Evolutionary conservation across 1,284 basidiomycete species (phyloP).

Genomic region (Microbotryum intermedium): DNA sequence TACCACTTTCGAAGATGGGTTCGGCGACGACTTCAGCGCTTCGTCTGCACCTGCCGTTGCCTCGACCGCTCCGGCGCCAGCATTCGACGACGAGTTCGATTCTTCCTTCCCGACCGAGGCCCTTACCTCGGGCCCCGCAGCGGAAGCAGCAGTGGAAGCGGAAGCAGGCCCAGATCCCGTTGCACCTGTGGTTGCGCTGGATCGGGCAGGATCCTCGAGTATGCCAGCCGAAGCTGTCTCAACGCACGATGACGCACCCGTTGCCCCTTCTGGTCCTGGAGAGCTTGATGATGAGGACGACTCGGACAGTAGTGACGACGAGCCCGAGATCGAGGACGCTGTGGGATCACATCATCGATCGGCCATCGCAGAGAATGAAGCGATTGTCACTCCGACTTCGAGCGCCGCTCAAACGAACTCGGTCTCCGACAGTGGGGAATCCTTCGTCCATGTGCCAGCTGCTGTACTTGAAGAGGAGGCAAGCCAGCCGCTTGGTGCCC

Average conservation of each 20-base stretch:
- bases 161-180: too few species aligned
- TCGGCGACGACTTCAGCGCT: conserved; percentile 16
- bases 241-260: not conserved
- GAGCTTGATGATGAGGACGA: conserved; percentile 7
- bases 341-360: not conserved
- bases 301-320: not conserved
- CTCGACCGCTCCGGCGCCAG: conserved; percentile 27
- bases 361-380: not conserved
- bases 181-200: too few species aligned
- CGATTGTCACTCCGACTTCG: not conserved
- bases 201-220: too few species aligned
- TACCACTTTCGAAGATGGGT: conserved; percentile 60
- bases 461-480: not conserved
- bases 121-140: not conserved
- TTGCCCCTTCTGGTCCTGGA: not conserved
- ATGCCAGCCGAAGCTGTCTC: not conserved
- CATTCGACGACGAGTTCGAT: conserved; percentile 35
- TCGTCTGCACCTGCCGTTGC: conserved; percentile 1
- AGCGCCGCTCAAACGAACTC: not conserved
- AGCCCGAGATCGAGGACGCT: conserved; percentile 6
- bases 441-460: conserved; percentile 11
- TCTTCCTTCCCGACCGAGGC: conserved; percentile 2
- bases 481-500: not conserved
- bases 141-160: not conserved
- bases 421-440: conserved; percentile 13